Conservation (phyloP, 192 early-diverging fungal species). For the Mortierella claussenii region DNA sequence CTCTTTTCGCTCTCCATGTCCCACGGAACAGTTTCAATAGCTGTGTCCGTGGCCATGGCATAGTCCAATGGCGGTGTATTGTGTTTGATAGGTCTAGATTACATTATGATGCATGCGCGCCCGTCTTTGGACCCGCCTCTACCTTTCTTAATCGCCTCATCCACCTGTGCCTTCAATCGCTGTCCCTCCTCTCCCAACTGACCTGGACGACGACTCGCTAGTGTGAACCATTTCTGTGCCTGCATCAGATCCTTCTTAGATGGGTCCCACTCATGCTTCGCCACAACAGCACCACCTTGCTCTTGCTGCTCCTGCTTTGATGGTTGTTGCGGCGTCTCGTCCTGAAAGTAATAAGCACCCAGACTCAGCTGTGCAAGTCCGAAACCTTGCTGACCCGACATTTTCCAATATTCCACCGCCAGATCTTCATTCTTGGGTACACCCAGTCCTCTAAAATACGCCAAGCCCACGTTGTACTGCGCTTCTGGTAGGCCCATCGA, state of each 20-base stretch:
- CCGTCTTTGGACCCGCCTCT: slow-evolving; percentile 26
- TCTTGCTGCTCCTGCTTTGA: not conserved
- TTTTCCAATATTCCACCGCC: slow-evolving; percentile 62
- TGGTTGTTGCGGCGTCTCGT: slow-evolving; percentile 11
- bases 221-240: slow-evolving; percentile 49
- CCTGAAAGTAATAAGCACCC: slow-evolving; percentile 50
- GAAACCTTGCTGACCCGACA: slow-evolving; percentile 61
- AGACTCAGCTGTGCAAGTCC: slow-evolving; percentile 61
- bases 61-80: too few relatives aligned
- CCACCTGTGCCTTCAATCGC: slow-evolving; percentile 33
- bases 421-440: slow-evolving; percentile 55
- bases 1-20: too few relatives aligned
- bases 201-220: slow-evolving; percentile 44
- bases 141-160: slow-evolving; percentile 34
- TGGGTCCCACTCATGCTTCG: slow-evolving; percentile 36
- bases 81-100: not conserved
- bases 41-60: too few relatives aligned
- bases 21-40: too few relatives aligned
- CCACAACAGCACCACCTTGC: not conserved
- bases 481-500: slow-evolving; percentile 63
- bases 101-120: slow-evolving; percentile 38
- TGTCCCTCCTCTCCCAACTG: slow-evolving; percentile 30
- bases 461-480: slow-evolving; percentile 62
- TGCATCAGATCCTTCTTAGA: slow-evolving; percentile 48
- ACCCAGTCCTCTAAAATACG: slow-evolving; percentile 57